Percentiles rank a stretch among this genome's conserved stretches.
Evolutionary conservation across 2,329 filamentous ascomycete species (phyloP).

Genomic region (Pestalotiopsis sp.): DNA sequence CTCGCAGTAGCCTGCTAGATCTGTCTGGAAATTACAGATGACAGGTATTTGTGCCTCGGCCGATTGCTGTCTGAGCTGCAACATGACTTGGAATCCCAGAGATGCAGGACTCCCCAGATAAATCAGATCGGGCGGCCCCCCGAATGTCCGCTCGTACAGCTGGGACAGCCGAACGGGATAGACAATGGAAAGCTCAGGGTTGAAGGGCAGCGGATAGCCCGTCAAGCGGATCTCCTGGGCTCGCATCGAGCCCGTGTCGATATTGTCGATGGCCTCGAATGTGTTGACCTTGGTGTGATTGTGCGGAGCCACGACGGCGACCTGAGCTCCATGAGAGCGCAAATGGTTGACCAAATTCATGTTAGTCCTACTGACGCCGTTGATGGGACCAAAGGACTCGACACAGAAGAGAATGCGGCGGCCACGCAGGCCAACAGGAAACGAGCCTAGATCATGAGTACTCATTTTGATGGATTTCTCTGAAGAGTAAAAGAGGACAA

Average conservation of each 20-base stretch:
- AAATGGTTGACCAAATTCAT: constrained; percentile 71
- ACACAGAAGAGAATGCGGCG: constrained; percentile 70
- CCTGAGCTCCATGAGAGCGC: constrained; percentile 63
- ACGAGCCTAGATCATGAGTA: constrained; percentile 44
- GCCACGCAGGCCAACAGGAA: constrained; percentile 54
- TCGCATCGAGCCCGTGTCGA: constrained; percentile 33
- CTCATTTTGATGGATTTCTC: constrained; percentile 8
- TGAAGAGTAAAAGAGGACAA: no score
- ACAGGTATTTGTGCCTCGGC: constrained; percentile 58
- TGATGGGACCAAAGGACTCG: constrained; percentile 73
- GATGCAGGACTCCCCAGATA: constrained; percentile 73
- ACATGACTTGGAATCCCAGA: constrained; percentile 70
- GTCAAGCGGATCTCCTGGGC: constrained; percentile 60
- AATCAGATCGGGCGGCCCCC: constrained; percentile 63
- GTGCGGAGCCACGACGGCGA: constrained; percentile 69
- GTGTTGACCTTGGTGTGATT: constrained; percentile 58
- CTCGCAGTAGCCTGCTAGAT: constrained; percentile 69
- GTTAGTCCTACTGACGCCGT: constrained; percentile 74
- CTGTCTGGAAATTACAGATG: constrained; percentile 73
- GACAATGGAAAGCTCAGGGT: constrained; percentile 70
- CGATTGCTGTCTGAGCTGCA: constrained; percentile 67
- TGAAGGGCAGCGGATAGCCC: constrained; percentile 71
- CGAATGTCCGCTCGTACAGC: constrained; percentile 63
- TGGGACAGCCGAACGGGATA: constrained; percentile 69
- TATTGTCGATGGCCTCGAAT: constrained; percentile 47